Conservation (phyloP, 805 yeast genomes). For the Debaryomyces maramus region DNA sequence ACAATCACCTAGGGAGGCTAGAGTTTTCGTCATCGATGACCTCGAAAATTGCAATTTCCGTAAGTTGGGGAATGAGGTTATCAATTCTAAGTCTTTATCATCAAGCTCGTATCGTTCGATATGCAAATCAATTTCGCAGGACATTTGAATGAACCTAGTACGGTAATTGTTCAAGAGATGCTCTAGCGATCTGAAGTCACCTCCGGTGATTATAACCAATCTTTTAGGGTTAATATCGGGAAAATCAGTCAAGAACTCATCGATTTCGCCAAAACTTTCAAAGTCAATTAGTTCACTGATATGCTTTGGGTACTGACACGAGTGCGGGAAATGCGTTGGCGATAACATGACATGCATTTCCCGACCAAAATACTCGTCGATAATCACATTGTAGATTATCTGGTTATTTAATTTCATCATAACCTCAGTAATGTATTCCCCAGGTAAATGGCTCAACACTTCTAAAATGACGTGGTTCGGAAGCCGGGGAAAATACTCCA, state of each 20-base stretch:
- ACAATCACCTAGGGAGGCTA: neutral
- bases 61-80: constrained; percentile 26
- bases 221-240: constrained; percentile 28
- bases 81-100: constrained; percentile 18
- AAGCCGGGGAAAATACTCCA: constrained; percentile 13
- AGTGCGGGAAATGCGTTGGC: constrained; percentile 27
- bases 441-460: constrained; percentile 19
- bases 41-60: constrained; percentile 30
- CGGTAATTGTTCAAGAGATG: constrained; percentile 22
- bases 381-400: constrained; percentile 21
- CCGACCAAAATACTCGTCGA: constrained; percentile 25
- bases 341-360: constrained; percentile 35
- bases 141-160: constrained; percentile 12
- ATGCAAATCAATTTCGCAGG: constrained; percentile 24
- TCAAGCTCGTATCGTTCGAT: constrained; percentile 27
- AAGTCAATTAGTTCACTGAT: constrained; percentile 15
- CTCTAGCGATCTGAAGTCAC: constrained; percentile 29
- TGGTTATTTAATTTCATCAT: constrained; percentile 19
- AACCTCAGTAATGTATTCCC: constrained; percentile 23
- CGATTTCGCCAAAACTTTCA: constrained; percentile 29
- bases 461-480: constrained; percentile 24
- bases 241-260: constrained; percentile 29
- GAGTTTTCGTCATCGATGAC: constrained; percentile 16
- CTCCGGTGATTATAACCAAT: constrained; percentile 29
- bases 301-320: constrained; percentile 1